These are phyloP conservation scores for Pythium vanterpoolii DNA, from an alignment of 352 stramenopile genomes.

Conservation along the genomic window DNA sequence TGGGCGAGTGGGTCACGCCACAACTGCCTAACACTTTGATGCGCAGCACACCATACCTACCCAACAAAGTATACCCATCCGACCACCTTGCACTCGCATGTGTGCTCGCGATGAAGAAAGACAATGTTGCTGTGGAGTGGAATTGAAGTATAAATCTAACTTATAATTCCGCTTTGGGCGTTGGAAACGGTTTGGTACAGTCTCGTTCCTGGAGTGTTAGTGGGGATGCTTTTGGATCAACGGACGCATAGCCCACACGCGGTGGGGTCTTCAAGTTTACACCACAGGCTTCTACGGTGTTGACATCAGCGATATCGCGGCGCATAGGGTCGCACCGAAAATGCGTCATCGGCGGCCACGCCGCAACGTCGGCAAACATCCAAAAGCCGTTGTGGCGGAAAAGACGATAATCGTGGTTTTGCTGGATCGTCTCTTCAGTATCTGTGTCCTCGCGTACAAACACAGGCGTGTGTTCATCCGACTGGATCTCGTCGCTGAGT, in stretches of 20 bases:
- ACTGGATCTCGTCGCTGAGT: conserved; percentile 26
- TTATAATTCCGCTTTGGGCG: conserved; percentile 7
- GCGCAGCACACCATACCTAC: conserved; percentile 40
- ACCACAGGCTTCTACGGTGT: conserved; percentile 25
- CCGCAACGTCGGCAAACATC: conserved; percentile 55
- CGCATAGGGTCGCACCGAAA: conserved; percentile 65
- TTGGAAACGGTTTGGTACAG: conserved; percentile 3
- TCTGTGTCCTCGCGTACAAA: conserved; percentile 45
- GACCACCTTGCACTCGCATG: conserved; percentile 75
- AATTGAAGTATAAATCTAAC: conserved; percentile 32
- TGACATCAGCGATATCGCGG: conserved; percentile 10
- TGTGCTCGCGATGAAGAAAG: conserved; percentile 49
- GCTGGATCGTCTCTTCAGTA: background rate
- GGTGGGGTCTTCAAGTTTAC: conserved; percentile 34
- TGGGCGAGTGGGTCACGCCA: conserved; percentile 43
- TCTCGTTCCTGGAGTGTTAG: conserved; percentile 26
- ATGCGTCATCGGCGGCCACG: conserved; percentile 50
- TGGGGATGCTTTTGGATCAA: conserved; percentile 1
- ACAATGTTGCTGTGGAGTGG: conserved; percentile 47
- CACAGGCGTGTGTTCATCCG: conserved; percentile 36
- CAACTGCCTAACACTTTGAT: conserved; percentile 38
- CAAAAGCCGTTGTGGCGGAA: conserved; percentile 65
- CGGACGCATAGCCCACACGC: conserved; percentile 37
- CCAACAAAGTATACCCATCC: conserved; percentile 66
- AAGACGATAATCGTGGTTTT: conserved; percentile 40